Evolutionary conservation across 306 rosid genomes (phyloP).

Genomic region (Lablab purpureus): DNA sequence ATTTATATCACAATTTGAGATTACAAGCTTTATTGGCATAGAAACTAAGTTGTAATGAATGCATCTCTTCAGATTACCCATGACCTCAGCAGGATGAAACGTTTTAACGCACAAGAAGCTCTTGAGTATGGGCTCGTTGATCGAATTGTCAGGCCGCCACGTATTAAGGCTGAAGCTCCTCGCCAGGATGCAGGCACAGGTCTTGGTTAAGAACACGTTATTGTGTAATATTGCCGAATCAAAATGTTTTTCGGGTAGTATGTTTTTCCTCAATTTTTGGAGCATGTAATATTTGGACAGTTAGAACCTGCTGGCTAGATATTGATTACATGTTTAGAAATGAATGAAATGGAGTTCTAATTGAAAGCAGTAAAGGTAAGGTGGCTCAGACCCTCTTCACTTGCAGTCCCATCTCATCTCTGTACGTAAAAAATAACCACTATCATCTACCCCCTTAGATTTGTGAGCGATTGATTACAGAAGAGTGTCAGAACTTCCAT

Average conservation of each 20-base stretch:
- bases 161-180: conserved; percentile 83
- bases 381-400: conserved; percentile 7
- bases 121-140: conserved; percentile 95
- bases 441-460: conserved; percentile 4
- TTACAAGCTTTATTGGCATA: conserved; percentile 24
- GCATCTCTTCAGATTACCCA: conserved; percentile 62
- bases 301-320: conserved; percentile 43
- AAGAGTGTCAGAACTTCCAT: neutral
- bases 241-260: conserved; percentile 26
- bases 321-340: conserved; percentile 17
- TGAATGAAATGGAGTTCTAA: conserved; percentile 20
- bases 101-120: conserved; percentile 80
- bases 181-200: conserved; percentile 74
- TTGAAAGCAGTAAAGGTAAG: conserved; percentile 18
- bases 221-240: conserved; percentile 27
- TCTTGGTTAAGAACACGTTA: conserved; percentile 68
- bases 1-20: conserved; percentile 31
- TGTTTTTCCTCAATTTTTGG: conserved; percentile 32
- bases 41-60: conserved; percentile 41
- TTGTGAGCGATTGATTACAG: neutral
- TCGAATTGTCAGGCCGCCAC: conserved; percentile 79
- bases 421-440: neutral
- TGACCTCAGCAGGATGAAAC: conserved; percentile 78
- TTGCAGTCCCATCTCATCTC: neutral
- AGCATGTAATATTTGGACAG: conserved; percentile 43